Base-by-base conservation (phyloP, 495 filamentous ascomycete genomes). In the Annulohypoxylon nitens region DNA sequence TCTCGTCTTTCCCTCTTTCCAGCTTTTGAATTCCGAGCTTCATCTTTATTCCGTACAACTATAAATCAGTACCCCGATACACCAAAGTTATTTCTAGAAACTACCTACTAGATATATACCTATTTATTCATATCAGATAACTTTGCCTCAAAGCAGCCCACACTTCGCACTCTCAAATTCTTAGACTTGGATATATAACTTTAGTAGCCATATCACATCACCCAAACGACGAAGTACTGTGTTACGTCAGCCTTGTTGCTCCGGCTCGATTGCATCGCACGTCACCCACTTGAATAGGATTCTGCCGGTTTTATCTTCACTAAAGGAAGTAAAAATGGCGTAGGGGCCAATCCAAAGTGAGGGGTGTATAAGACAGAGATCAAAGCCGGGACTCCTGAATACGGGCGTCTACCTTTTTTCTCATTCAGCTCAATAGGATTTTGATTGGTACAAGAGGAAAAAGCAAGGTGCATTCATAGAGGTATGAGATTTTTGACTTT, bases 401-500 rank as follows among this genome's bases (percentile, higher is more conserved):
- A 54, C 25, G 8, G 55, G 43, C 50, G 25, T 65, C 3, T 57
- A 36, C 41, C 12, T n/a, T 34, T 23, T 51, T 25, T 30, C 30
- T 30, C 30, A 6, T 30, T 30, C 30, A 30, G 23, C n/a, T 43
- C 1, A 55, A 12, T 53, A 33, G 54, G 26, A 3, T 37, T 6
- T 6, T 30, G 30, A 30, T 6, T 2, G 7, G 12, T 14, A 41
- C 5, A 36, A 12, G 51, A 23, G 10, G 26, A 18, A 43, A 33
- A 23, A 51, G 23, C 2, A 62, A 16, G 12, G 11, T 67, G 33
- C 48, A 36, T 59, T 59, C 58, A 37, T 65, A 65, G 47, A 67
- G 70, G 70, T 73, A 61, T 72, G 64, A 34, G 23, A 11, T 60
- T 23, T 51, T 34, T 34, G 63, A 67, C 4, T 53, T 57, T 25